A percentile compares a stretch with the other conserved stretches of the same genome.
phyloP scores from a whole-genome alignment of 2,329 filamentous ascomycete species.

The Alternaria metachromatica region DNA sequence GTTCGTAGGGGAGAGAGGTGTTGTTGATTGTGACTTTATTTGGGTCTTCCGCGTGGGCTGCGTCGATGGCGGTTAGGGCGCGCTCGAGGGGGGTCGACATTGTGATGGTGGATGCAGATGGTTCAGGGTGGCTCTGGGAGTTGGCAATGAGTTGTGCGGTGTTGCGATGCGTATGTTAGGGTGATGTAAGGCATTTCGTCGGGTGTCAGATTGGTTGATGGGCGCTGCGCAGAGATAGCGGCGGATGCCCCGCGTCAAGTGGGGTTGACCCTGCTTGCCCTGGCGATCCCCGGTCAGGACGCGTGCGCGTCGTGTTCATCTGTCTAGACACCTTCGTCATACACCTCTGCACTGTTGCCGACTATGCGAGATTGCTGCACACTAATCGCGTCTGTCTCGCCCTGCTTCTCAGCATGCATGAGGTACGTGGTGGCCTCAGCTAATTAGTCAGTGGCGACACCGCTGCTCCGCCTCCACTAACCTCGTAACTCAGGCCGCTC shows the following conservation, averaged over 20 bases:
- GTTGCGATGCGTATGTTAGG: background rate
- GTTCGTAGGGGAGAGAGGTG: conserved; percentile 71
- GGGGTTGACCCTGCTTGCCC: conserved; percentile 6
- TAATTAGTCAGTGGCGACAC: background rate
- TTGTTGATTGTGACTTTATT: conserved; percentile 57
- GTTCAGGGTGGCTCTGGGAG: background rate
- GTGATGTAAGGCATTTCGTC: conserved; percentile 18
- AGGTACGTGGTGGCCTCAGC: background rate
- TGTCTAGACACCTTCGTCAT: too few species aligned
- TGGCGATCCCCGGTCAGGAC: background rate
- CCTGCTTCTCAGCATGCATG: too few species aligned
- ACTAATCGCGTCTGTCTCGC: too few species aligned
- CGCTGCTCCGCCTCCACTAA: background rate
- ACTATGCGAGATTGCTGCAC: too few species aligned
- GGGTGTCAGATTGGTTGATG: conserved; percentile 14
- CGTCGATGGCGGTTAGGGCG: conserved; percentile 74
- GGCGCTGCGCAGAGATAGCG: conserved; percentile 13
- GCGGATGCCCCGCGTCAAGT: conserved; percentile 23
- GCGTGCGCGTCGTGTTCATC: background rate
- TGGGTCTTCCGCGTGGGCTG: conserved; percentile 73
- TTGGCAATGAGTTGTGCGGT: background rate
- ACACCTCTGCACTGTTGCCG: too few species aligned
- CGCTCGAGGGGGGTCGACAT: conserved; percentile 39
- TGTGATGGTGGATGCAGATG: background rate
- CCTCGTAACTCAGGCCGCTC: conserved; percentile 10